These are phyloP conservation scores for Arthrocladium fulminans DNA, from an alignment of 2,329 filamentous ascomycete species.

Conservation along the genomic window DNA sequence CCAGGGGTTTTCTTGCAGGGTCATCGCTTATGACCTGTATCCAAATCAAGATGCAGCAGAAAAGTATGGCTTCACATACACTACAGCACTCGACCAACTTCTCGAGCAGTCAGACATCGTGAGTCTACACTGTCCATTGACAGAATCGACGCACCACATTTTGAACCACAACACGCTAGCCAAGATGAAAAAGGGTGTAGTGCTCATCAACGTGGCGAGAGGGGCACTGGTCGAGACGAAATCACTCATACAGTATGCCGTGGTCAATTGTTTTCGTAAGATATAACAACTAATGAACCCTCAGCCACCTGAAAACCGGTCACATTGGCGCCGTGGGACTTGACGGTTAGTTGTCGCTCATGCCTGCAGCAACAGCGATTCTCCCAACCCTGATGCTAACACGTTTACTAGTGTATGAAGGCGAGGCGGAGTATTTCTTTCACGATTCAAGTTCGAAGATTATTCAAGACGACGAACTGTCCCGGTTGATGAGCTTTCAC, in stretches of 20 bases:
- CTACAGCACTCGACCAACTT: slow-evolving; percentile 42
- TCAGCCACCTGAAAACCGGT: slow-evolving; percentile 47
- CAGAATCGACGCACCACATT: slow-evolving; percentile 49
- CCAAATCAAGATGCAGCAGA: slow-evolving; percentile 38
- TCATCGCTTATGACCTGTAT: slow-evolving; percentile 53
- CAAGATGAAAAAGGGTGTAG: slow-evolving; percentile 49
- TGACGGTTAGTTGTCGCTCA: slow-evolving; percentile 35
- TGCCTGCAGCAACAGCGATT: not conserved
- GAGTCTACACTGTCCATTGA: slow-evolving; percentile 58
- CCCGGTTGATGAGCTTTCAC: slow-evolving; percentile 58
- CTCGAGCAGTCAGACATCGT: slow-evolving; percentile 51
- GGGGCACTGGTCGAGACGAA: slow-evolving; percentile 54
- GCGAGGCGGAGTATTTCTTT: slow-evolving; percentile 53
- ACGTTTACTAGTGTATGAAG: slow-evolving; percentile 46
- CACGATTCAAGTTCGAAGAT: slow-evolving; percentile 56
- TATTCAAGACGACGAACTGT: slow-evolving; percentile 57
- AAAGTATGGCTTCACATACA: slow-evolving; percentile 42
- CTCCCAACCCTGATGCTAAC: not conserved
- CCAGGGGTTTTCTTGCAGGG: slow-evolving; percentile 52
- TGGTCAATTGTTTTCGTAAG: not conserved
- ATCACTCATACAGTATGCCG: slow-evolving; percentile 42
- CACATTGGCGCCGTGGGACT: slow-evolving; percentile 54
- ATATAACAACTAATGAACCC: not conserved
- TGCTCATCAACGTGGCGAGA: slow-evolving; percentile 59
- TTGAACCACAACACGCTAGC: slow-evolving; percentile 47